Percentiles rank a stretch among this genome's conserved stretches.
Conservation (phyloP, 192 early-diverging fungal genomes). For the Backusella liffmaniae region DNA sequence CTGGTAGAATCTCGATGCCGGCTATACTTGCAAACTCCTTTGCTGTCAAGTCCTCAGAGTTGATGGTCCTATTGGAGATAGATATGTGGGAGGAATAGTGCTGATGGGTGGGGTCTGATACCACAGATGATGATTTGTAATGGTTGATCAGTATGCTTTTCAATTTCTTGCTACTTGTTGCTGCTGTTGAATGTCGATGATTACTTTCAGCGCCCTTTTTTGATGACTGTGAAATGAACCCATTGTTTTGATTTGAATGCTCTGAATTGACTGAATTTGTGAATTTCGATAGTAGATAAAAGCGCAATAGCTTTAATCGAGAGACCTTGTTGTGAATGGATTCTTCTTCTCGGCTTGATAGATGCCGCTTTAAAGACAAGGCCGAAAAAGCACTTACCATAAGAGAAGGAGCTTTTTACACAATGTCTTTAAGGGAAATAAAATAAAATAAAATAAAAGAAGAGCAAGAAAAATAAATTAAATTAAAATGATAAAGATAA, state of each 20-base stretch:
- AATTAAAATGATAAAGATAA: too few species aligned
- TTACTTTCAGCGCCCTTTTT: not conserved
- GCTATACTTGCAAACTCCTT: conserved; percentile 32
- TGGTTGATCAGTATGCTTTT: not conserved
- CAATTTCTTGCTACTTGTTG: not conserved
- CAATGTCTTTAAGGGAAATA: too few species aligned
- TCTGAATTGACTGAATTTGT: not conserved
- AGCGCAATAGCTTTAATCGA: not conserved
- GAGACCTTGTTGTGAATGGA: not conserved
- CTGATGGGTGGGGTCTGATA: not conserved
- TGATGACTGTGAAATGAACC: not conserved
- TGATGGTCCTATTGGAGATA: conserved; percentile 16
- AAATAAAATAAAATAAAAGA: not conserved
- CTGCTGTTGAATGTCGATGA: not conserved
- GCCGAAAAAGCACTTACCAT: conserved; percentile 12
- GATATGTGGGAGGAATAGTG: not conserved
- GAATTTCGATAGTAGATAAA: not conserved
- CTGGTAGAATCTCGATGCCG: conserved; percentile 23
- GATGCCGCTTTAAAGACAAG: conserved; percentile 1
- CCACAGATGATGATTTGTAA: not conserved
- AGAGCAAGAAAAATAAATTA: not conserved
- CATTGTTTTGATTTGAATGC: not conserved
- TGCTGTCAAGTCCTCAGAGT: conserved; percentile 31
- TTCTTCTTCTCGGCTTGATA: conserved; percentile 7
- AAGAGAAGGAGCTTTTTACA: not conserved